Conservation (phyloP, 2,329 filamentous ascomycete genomes). For the Periconia digitata region DNA sequence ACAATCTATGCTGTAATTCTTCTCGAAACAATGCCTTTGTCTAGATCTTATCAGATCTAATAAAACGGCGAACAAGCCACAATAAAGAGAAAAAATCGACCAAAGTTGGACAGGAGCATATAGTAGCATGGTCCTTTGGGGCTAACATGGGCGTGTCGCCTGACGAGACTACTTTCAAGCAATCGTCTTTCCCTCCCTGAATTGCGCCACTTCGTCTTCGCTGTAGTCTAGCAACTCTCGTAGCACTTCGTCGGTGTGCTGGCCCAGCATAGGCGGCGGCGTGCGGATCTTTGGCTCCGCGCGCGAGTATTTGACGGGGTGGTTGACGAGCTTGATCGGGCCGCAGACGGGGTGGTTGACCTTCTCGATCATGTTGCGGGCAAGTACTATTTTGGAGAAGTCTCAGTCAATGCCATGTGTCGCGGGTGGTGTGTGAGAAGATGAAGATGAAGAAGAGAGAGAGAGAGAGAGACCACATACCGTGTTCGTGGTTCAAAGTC, state of each 20-base stretch:
- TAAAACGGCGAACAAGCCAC: no score
- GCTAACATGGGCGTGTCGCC: no score
- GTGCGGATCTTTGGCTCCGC: slow-evolving; percentile 73
- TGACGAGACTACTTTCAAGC: no score
- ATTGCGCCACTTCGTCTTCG: slow-evolving; percentile 23
- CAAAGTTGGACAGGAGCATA: no score
- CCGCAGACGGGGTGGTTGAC: slow-evolving; percentile 82
- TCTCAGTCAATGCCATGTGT: not conserved
- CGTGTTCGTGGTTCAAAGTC: slow-evolving; percentile 82
- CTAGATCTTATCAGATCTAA: not conserved
- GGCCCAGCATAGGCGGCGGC: slow-evolving; percentile 76
- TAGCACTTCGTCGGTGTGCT: slow-evolving; percentile 39
- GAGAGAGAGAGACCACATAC: slow-evolving; percentile 44
- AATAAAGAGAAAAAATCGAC: no score
- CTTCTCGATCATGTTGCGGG: slow-evolving; percentile 85
- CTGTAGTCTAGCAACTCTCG: slow-evolving; percentile 30
- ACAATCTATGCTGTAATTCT: no score
- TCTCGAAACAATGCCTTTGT: not conserved
- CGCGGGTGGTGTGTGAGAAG: no score
- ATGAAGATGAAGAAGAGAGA: not conserved
- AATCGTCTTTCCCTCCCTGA: slow-evolving; percentile 23
- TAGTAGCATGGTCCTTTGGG: no score
- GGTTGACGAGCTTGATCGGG: slow-evolving; percentile 83
- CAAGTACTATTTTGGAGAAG: slow-evolving; percentile 57
- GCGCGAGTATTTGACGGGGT: slow-evolving; percentile 90